These are phyloP conservation scores for Plasmodium inui DNA, from an alignment of 169 alveolate species.

Conservation along the genomic window DNA sequence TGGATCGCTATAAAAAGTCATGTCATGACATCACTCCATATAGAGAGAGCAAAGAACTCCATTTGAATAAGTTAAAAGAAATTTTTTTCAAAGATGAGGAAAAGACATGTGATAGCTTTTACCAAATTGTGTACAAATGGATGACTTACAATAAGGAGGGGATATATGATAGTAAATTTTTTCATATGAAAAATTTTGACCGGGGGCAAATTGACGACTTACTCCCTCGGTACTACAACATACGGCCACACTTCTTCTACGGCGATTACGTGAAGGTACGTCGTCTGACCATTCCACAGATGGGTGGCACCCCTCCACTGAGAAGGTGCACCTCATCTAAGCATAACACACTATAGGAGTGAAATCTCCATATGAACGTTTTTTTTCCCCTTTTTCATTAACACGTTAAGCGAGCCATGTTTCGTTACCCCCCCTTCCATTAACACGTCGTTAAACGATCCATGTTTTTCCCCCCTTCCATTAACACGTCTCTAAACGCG, in stretches of 20 bases:
- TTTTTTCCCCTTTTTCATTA: no score
- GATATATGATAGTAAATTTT: not conserved
- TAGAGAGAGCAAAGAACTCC: not conserved
- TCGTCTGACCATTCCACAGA: not conserved
- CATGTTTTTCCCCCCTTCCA: not conserved
- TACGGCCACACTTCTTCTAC: slow-evolving; percentile 43
- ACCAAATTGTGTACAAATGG: slow-evolving; percentile 41
- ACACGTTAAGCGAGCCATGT: not conserved
- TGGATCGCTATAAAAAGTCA: not conserved
- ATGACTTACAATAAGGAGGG: not conserved
- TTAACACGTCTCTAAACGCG: not conserved
- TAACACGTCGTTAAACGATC: not conserved
- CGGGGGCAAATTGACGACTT: not conserved
- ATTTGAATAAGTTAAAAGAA: slow-evolving; percentile 32
- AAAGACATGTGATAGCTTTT: slow-evolving; percentile 14
- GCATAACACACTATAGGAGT: not conserved
- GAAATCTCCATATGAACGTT: not conserved
- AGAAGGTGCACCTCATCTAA: not conserved
- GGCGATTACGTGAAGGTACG: slow-evolving; percentile 22
- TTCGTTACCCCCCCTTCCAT: not conserved
- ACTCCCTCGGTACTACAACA: slow-evolving; percentile 23
- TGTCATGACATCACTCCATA: slow-evolving; percentile 16
- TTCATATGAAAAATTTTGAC: slow-evolving; percentile 10
- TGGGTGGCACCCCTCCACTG: no score
- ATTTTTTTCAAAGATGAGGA: not conserved